Evolutionary conservation across 2,329 filamentous ascomycete genomes (phyloP).

Genomic region (Juglanconis sp.): DNA sequence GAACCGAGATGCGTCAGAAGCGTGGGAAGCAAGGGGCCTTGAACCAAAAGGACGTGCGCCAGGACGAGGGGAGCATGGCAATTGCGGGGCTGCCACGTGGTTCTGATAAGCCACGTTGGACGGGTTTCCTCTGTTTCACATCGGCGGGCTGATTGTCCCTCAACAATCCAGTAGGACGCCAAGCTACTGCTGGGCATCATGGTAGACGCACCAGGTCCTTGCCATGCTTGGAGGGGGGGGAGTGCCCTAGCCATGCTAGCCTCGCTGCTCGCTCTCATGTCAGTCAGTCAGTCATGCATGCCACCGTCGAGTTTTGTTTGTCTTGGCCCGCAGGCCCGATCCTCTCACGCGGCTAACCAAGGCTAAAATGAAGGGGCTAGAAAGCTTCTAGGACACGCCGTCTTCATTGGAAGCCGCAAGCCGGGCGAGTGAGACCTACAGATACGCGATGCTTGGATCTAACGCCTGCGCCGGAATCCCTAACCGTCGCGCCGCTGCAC

Average conservation of each 20-base stretch:
- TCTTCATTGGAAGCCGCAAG: background rate
- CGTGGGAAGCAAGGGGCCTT: slow-evolving; percentile 1
- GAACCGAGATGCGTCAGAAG: background rate
- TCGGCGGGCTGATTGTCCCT: background rate
- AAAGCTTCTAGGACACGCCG: background rate
- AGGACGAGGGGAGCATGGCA: slow-evolving; percentile 15
- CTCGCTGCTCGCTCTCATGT: background rate
- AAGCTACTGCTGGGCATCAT: background rate
- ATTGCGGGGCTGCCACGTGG: slow-evolving; percentile 20
- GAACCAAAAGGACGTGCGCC: background rate
- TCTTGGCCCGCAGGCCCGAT: background rate
- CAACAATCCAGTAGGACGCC: background rate
- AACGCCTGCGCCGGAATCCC: background rate
- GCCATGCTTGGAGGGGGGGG: background rate
- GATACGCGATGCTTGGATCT: background rate
- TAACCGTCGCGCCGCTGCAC: background rate
- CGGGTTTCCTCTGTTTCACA: background rate
- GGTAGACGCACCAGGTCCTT: background rate
- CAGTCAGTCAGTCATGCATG: background rate
- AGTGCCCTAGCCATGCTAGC: too few relatives aligned
- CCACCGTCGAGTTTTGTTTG: background rate
- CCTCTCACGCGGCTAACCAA: background rate
- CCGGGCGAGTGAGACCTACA: background rate
- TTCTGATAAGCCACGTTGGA: background rate
- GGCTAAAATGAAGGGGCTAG: background rate